These are phyloP conservation scores for Hagleromyces aurorensis DNA, from an alignment of 805 yeast species.

Conservation along the genomic window DNA sequence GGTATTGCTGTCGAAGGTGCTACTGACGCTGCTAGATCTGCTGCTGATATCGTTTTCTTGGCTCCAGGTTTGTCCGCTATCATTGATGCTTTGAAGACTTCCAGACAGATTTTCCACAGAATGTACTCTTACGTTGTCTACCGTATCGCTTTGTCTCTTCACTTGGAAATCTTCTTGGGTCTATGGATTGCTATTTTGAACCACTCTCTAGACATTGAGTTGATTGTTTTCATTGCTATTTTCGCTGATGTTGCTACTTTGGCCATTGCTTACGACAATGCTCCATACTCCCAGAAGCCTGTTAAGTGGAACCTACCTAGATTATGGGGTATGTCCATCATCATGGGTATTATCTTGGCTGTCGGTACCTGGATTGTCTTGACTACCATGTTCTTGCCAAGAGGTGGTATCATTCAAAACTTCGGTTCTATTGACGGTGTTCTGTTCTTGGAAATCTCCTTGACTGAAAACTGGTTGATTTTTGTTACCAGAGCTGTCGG, in stretches of 20 bases:
- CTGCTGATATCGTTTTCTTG: constrained; percentile 92
- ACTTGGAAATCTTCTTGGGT: constrained; percentile 91
- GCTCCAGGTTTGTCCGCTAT: constrained; percentile 95
- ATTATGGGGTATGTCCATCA: constrained; percentile 93
- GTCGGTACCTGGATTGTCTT: constrained; percentile 90
- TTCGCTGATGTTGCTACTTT: constrained; percentile 96
- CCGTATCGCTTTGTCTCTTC: constrained; percentile 94
- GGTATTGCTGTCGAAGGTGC: constrained; percentile 99
- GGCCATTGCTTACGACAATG: constrained; percentile 95
- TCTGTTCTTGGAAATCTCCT: constrained; percentile 85
- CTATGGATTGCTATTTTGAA: constrained; percentile 94
- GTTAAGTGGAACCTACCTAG: constrained; percentile 96
- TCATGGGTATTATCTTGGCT: constrained; percentile 81
- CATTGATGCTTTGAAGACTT: constrained; percentile 89
- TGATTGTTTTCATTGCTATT: constrained; percentile 93
- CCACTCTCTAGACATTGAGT: constrained; percentile 77
- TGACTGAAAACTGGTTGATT: constrained; percentile 96
- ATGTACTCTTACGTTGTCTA: constrained; percentile 97
- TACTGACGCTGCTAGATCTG: constrained; percentile 94
- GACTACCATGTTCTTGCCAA: constrained; percentile 85
- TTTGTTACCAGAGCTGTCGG: constrained; percentile 95
- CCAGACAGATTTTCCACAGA: constrained; percentile 97
- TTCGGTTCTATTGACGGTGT: constrained; percentile 93
- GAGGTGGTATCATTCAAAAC: constrained; percentile 93
- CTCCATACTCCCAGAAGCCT: constrained; percentile 88